Base-by-base conservation (phyloP, 768 basidiomycete species). In the Tephrocybe sp. region DNA sequence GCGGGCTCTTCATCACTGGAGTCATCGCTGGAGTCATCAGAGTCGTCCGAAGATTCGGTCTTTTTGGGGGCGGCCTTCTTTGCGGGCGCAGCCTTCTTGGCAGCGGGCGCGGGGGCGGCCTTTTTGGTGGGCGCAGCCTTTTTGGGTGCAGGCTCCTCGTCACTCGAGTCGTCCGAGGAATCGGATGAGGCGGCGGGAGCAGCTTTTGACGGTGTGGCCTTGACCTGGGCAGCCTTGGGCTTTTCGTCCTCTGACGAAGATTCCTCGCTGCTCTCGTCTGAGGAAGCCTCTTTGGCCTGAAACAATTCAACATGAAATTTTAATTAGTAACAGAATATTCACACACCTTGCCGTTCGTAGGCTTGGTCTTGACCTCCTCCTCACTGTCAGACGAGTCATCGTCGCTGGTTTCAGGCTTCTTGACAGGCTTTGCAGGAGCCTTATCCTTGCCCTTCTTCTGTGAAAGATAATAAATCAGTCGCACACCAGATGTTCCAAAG, bases 181-280 rank as follows among this genome's bases (percentile, higher is more conserved):
- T 64, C 49, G 4, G 34, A 36, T 4, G 56, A 62, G 1, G 70
- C 65, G 8, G 68, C 62, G 4, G 73, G 58, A 36, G 65, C 62
- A n/a, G 67, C 65, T 54, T 77, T 74, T 15, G 68, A 58, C 24
- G 52, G 38, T 21, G 65, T 60, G 45, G 64, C 67, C 56, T 78
- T 79, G 32, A 79, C 70, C 60, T 78, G 78, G 7, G 73, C 69
- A 33, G 77, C 75, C 63, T 84, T 83, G 53, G 80, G 74, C 60
- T 80, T 79, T 62, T 84, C 81, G 34, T 82, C 82, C 57, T 81
- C 73, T 18, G 70, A 73, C 12, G 71, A 70, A 45, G 67, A 68
- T 30, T 30, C 28, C 53, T 79, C 74, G 50, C 68, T 71, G 54
- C 75, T 77, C 43, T 77, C 77, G 42, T 77, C 72, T 24, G 76